Conservation (phyloP, 257 asterid genomes). For the Gentiana dahurica region DNA sequence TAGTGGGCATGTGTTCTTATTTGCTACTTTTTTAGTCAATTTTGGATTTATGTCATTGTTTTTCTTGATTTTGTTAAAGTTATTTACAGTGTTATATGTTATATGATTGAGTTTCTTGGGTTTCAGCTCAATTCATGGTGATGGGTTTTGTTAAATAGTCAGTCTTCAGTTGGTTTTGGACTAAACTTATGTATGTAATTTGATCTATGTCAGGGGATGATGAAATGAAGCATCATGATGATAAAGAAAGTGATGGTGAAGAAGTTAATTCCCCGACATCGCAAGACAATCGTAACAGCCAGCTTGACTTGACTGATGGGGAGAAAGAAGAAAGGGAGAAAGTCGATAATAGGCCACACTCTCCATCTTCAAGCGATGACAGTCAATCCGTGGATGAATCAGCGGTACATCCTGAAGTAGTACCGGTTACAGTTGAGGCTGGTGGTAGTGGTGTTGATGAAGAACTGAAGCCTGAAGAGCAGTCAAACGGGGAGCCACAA, state of each 20-base stretch:
- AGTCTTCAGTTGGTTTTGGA: slow-evolving; percentile 8
- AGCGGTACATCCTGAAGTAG: slow-evolving; percentile 8
- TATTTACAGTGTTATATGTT: slow-evolving; percentile 6
- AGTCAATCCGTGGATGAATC: slow-evolving; percentile 7
- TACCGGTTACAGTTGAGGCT: slow-evolving; percentile 2
- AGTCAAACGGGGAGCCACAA: slow-evolving; percentile 15
- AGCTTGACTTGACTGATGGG: slow-evolving; percentile 21
- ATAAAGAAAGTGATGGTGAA: slow-evolving; percentile 31
- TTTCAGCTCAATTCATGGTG: no score
- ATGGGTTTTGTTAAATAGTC: no score
- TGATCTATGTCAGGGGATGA: slow-evolving; percentile 41
- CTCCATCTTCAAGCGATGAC: slow-evolving; percentile 10
- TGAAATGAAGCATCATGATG: slow-evolving; percentile 23
- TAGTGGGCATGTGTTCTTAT: no score
- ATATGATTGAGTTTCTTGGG: not conserved
- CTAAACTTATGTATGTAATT: slow-evolving; percentile 20
- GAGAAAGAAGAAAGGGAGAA: slow-evolving; percentile 25
- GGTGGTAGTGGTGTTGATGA: slow-evolving; percentile 18
- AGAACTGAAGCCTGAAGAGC: slow-evolving; percentile 20
- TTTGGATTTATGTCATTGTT: not conserved
- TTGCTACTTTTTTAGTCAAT: no score
- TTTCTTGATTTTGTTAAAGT: slow-evolving; percentile 1
- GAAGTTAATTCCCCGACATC: slow-evolving; percentile 27
- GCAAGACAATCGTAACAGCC: slow-evolving; percentile 19
- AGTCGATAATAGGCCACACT: slow-evolving; percentile 8